Evolutionary conservation across 495 filamentous ascomycete species (phyloP).

Genomic region (Mytilinidion resinicola): DNA sequence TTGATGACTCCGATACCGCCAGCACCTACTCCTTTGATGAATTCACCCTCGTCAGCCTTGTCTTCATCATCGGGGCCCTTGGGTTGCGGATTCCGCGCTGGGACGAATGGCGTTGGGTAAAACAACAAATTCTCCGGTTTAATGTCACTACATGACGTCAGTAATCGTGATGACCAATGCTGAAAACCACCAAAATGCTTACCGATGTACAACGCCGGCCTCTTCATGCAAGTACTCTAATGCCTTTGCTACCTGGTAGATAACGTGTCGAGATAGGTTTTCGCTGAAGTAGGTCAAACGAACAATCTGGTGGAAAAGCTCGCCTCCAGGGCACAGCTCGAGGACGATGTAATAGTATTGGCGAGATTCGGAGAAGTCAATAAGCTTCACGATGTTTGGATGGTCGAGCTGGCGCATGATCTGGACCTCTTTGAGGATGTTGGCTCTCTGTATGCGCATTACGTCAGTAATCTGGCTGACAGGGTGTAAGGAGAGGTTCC

Average conservation of each 20-base stretch:
- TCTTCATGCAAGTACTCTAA: conserved; percentile 93
- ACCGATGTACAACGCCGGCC: conserved; percentile 95
- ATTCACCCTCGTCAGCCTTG: conserved; percentile 95
- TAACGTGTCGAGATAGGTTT: conserved; percentile 88
- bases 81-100: conserved; percentile 72
- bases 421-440: conserved; percentile 96
- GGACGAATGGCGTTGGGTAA: conserved; percentile 73
- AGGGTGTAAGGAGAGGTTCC: conserved; percentile 2
- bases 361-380: conserved; percentile 86
- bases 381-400: conserved; percentile 85
- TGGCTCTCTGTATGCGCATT: conserved; percentile 63
- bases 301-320: conserved; percentile 98
- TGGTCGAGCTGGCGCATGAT: conserved; percentile 97
- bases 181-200: conserved; percentile 35
- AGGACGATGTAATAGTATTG: conserved; percentile 98
- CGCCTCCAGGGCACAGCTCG: conserved; percentile 90
- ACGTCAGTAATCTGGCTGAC: conserved; percentile 32
- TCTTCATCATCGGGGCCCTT: conserved; percentile 84
- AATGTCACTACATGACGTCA: conserved; percentile 67
- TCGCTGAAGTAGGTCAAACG: conserved; percentile 98
- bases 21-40: conserved; percentile 71
- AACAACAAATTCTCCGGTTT: conserved; percentile 98
- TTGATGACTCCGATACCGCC: conserved; percentile 94
- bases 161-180: conserved; percentile 23
- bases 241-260: conserved; percentile 85